phyloP scores from a whole-genome alignment of 139 green algal genomes.

The Mesotaenium endlicherianum region DNA sequence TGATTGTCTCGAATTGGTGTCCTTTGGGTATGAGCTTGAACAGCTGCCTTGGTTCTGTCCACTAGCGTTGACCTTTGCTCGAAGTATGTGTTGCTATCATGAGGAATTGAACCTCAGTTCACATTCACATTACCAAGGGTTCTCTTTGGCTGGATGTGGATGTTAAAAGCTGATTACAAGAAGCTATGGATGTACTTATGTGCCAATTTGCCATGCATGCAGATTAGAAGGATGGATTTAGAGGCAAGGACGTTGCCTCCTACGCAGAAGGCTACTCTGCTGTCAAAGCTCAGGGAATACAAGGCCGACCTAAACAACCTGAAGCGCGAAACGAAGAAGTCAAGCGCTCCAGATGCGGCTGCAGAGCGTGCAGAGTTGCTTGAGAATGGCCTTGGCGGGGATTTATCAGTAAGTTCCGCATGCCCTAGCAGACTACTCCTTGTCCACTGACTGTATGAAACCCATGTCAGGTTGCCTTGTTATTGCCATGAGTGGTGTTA shows the following conservation, averaged over 20 bases:
- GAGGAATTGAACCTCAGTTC: background rate
- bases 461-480: background rate
- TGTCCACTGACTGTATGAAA: background rate
- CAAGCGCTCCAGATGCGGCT: conserved; percentile 53
- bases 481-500: background rate
- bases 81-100: background rate
- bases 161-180: background rate
- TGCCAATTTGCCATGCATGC: background rate
- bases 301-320: conserved; percentile 78
- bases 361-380: conserved; percentile 66
- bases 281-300: conserved; percentile 85
- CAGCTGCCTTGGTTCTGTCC: background rate
- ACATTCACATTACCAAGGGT: background rate
- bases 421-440: background rate
- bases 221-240: conserved; percentile 96
- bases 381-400: conserved; percentile 80
- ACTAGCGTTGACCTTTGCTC: background rate
- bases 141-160: background rate
- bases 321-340: conserved; percentile 52
- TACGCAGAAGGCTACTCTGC: conserved; percentile 61
- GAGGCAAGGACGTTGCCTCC: conserved; percentile 80
- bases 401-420: conserved; percentile 42
- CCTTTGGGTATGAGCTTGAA: no score
- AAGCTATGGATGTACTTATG: background rate
- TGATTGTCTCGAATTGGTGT: no score